Percentiles rank a stretch among this genome's conserved stretches.
Conservation (phyloP, 768 basidiomycete species). For the Hebeloma cylindrosporum region DNA sequence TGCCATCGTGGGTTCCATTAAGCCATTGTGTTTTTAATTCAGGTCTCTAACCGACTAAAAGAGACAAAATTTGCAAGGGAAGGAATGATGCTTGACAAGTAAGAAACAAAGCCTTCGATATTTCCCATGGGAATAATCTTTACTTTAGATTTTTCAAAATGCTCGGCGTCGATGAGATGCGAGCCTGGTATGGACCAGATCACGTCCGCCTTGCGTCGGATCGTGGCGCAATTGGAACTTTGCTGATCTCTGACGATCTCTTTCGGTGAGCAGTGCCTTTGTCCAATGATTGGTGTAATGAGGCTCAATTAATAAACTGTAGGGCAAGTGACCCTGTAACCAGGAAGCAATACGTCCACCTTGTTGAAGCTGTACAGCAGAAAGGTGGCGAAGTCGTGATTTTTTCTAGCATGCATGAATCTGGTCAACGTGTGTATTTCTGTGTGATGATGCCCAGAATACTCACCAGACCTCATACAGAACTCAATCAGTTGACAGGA, state of each 20-base stretch:
- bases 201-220: conserved; percentile 92
- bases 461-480: conserved; percentile 39
- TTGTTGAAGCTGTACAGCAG: conserved; percentile 86
- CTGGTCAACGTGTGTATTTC: conserved; percentile 88
- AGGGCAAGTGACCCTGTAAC: conserved; percentile 79
- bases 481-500: conserved; percentile 94
- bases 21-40: not conserved
- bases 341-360: conserved; percentile 79
- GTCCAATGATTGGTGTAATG: not conserved
- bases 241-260: conserved; percentile 92
- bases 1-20: not conserved
- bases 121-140: not conserved
- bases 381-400: conserved; percentile 94
- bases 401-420: conserved; percentile 99
- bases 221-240: conserved; percentile 89
- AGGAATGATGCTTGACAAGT: conserved; percentile 90
- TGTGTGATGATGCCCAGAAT: conserved; percentile 1
- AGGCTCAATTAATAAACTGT: conserved; percentile 1
- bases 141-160: conserved; percentile 90
- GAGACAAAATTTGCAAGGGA: conserved; percentile 97
- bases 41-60: conserved; percentile 78
- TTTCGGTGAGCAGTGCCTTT: conserved; percentile 62
- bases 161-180: conserved; percentile 90
- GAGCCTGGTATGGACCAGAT: conserved; percentile 98
- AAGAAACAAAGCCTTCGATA: conserved; percentile 7